Evolutionary conservation across 495 filamentous ascomycete genomes (phyloP).

Genomic region (Friedmanniomyces endolithicus): DNA sequence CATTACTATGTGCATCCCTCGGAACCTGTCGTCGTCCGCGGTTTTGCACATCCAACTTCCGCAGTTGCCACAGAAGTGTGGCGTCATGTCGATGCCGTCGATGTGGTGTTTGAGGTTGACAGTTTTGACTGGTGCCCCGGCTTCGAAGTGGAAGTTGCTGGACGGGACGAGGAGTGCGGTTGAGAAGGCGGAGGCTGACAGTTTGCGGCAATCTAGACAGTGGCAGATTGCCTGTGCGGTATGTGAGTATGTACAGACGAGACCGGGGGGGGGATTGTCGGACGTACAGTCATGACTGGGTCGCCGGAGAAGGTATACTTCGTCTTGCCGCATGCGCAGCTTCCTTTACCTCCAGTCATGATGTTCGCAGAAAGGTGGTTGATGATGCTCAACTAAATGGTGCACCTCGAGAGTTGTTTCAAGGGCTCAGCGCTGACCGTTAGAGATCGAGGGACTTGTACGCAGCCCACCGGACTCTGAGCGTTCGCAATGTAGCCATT

Average conservation of each 20-base stretch:
- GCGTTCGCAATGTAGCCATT: too few relatives aligned
- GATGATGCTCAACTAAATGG: too few relatives aligned
- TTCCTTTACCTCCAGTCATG: not conserved
- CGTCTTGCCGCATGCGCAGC: not conserved
- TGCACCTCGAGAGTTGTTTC: too few relatives aligned
- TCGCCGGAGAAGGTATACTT: conserved; percentile 1
- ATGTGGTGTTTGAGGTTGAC: not conserved
- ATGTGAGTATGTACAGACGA: not conserved
- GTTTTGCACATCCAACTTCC: not conserved
- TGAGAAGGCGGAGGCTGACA: not conserved
- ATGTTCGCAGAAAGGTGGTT: not conserved
- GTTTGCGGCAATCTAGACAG: conserved; percentile 2
- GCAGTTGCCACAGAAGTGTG: not conserved
- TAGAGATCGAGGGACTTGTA: too few relatives aligned
- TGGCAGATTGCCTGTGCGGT: not conserved
- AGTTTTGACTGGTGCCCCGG: not conserved
- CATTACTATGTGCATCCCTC: not conserved
- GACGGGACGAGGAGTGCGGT: not conserved
- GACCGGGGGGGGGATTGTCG: not conserved
- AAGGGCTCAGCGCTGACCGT: too few relatives aligned
- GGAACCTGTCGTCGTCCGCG: not conserved
- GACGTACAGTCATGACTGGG: not conserved
- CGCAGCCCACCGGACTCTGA: too few relatives aligned
- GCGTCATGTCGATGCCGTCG: not conserved
- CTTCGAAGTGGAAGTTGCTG: not conserved